Percentiles rank a stretch among this genome's conserved stretches.
Evolutionary conservation across 495 filamentous ascomycete species (phyloP).

Genomic region (Bacidia gigantensis): DNA sequence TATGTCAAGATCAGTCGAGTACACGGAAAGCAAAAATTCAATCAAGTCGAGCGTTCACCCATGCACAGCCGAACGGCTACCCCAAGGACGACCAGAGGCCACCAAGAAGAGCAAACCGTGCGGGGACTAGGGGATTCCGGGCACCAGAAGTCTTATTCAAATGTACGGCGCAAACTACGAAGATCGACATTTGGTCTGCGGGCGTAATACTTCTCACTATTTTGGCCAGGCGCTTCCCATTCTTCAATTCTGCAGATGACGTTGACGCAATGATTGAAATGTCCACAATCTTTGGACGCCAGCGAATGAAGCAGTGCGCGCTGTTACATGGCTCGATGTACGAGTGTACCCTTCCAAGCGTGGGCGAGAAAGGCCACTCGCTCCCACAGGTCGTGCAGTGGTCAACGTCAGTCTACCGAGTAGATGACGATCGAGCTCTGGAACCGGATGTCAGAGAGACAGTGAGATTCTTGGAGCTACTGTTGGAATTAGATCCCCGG

Average conservation of each 20-base stretch:
- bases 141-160: constrained; percentile 96
- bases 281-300: constrained; percentile 81
- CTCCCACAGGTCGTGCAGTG: constrained; percentile 90
- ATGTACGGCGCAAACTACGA: constrained; percentile 90
- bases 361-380: constrained; percentile 69
- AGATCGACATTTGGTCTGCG: constrained; percentile 93
- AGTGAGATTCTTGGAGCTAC: constrained; percentile 49
- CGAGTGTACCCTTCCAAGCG: constrained; percentile 80
- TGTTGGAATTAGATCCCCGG: constrained; percentile 57
- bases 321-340: constrained; percentile 75
- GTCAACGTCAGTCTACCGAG: constrained; percentile 53
- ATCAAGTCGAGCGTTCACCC: constrained; percentile 27
- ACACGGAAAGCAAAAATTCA: constrained; percentile 17
- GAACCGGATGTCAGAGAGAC: constrained; percentile 48
- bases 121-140: constrained; percentile 90
- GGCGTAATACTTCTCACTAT: constrained; percentile 90
- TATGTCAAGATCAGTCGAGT: constrained; percentile 43
- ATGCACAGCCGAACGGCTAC: constrained; percentile 48
- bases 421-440: constrained; percentile 30
- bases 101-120: constrained; percentile 80
- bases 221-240: constrained; percentile 80
- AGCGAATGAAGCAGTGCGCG: constrained; percentile 68
- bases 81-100: constrained; percentile 78
- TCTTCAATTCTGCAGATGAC: constrained; percentile 95
- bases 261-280: constrained; percentile 96